Evolutionary conservation across 257 asterid genomes (phyloP), one percentile per base, ranked within the genome.

Genomic region (Solanum corneliomulleri): DNA sequence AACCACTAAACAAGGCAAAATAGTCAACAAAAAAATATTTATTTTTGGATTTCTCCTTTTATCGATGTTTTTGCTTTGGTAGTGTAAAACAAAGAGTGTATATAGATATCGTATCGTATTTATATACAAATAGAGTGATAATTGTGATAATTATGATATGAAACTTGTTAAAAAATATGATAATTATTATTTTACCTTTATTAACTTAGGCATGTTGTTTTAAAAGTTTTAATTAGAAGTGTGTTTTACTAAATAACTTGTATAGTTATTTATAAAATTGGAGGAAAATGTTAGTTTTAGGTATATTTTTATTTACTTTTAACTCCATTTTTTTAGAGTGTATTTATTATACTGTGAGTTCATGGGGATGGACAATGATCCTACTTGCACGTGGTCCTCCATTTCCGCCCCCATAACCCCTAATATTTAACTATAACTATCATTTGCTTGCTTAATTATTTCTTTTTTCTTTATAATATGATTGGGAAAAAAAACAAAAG

Each of bases 351-450:
- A 35, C 83, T 58, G 91, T 80, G 81, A 88, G 87, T 91, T 91
- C 90, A 87, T 91, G 91, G 93, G 95, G 91, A 90, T 90, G 92
- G 94, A 92, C 94, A 91, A 88, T 89, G 94, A 91, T 95, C 93
- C 76, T 88, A 86, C 90, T 41, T 87, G 91, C 93, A 90, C 87
- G 89, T 91, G 92, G 91, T 89, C 89, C 91, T 86, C 88, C 85
- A 68, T 83, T 42, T 89, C 27, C 83, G 88, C 85, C 89, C 87
- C 90, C 91, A 89, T 86, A 84, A 83, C 88, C 82, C 77, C 58
- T 7, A 70, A 83, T 87, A 86, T 75, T 83, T 87, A 86, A 69
- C 78, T 58, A 74, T 89, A 64, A 64, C 33, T n/a, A 5, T 64
- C 58, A 84, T 86, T 72, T 66, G 82, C 70, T 89, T 80, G 42